Base-by-base conservation (phyloP, 1,284 basidiomycete species). In the Pisolithus thermaeus region DNA sequence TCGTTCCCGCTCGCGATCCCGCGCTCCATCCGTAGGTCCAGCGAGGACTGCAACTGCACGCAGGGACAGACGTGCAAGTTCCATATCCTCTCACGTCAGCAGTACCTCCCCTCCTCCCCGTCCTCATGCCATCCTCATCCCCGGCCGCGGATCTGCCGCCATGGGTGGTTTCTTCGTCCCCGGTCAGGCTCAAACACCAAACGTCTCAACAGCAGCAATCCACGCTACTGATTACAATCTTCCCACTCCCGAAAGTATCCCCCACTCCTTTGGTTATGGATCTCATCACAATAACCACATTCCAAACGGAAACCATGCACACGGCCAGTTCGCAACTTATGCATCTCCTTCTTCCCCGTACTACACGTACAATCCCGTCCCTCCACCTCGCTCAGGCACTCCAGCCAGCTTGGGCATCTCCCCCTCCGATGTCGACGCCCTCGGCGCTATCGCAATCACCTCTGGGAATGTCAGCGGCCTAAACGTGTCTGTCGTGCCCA, bases 101-200 rank as follows among this genome's bases (percentile, higher is more conserved):
- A 68, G 72, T 41, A 73, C 73, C 12, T 70, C 69, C 40, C 73
- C 74, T 35, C 75, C 75, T 14, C 75, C 74, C 23, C 67, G 68
- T 23, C 72, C 75, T 0, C 76, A 77, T 58, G 80, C 79, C 16
- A 81, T 84, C 60, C 70, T 83, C 50, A 85, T 84, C 56, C 83
- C 81, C 1, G 71, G 74, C 27, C 56, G 64, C 38, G 56, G 42
- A n/a, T 60, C 56, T 50, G 2, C 41, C 7, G 43, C 61, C 41
- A 66, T 69, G 64, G 66, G 64, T 0, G 63, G 59, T 46, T 68
- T 67, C 53, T 68, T 68, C 23, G 67, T 68, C 43, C 64, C 64
- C 25, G 56, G 61, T 3, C 46, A 57, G 30, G 18, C 44, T 20
- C 44, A 46, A n/a, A 16, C 42, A 8, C 23, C 25, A 25, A 43